These are phyloP conservation scores for Cystofilobasidium bisporidii DNA, from an alignment of 768 basidiomycete species.

Conservation along the genomic window DNA sequence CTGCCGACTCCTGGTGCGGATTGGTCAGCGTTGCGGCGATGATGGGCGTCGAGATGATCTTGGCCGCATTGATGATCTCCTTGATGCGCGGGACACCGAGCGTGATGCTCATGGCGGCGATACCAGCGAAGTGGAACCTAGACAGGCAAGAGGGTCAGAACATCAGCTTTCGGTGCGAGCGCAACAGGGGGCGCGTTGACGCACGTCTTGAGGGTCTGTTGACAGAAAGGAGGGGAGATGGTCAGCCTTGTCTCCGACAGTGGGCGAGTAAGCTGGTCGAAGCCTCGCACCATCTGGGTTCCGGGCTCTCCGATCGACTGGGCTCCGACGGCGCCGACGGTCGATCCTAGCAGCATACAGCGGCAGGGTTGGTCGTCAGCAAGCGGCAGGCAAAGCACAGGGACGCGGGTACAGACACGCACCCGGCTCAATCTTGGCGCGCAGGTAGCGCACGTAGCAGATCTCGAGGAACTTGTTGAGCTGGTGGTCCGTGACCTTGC, in stretches of 20 bases:
- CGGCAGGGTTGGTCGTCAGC: conserved; percentile 4
- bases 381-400: background rate
- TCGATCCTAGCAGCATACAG: conserved; percentile 80
- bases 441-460: conserved; percentile 84
- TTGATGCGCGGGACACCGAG: conserved; percentile 99
- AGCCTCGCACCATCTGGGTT: conserved; percentile 70
- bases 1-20: conserved; percentile 70
- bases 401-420: conserved; percentile 25
- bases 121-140: conserved; percentile 94
- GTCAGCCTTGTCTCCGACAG: background rate
- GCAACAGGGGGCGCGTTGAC: background rate
- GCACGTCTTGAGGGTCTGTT: conserved; percentile 66
- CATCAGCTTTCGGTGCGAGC: background rate
- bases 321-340: conserved; percentile 95
- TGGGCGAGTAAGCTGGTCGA: background rate
- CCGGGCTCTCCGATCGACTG: conserved; percentile 99
- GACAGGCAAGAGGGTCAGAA: background rate
- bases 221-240: background rate
- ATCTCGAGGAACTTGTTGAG: conserved; percentile 68
- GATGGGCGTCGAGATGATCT: conserved; percentile 90
- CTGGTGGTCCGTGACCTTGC: conserved; percentile 77
- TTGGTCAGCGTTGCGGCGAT: conserved; percentile 92
- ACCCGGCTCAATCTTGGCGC: conserved; percentile 95
- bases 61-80: conserved; percentile 99
- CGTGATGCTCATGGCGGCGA: conserved; percentile 99